Conservation (phyloP, 805 yeast genomes). For the Naumovozyma baii region DNA sequence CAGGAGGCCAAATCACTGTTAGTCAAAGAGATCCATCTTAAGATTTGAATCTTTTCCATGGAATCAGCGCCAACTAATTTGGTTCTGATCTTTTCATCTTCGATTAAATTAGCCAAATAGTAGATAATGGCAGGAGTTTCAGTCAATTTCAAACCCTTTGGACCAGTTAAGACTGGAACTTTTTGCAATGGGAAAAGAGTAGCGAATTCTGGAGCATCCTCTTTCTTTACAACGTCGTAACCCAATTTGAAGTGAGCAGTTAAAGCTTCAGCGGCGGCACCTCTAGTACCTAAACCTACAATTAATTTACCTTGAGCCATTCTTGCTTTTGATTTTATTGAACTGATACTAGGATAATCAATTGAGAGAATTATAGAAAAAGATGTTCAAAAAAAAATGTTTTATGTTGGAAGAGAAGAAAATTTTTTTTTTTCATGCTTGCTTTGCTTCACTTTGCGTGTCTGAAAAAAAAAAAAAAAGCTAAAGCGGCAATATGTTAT, state of each 20-base stretch:
- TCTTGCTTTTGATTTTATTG: no score
- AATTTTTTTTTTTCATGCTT: no score
- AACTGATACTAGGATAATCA: no score
- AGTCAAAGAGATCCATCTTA: slow-evolving; percentile 69
- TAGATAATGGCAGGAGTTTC: slow-evolving; percentile 47
- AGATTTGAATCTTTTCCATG: slow-evolving; percentile 48
- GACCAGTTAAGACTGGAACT: slow-evolving; percentile 63
- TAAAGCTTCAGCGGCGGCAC: slow-evolving; percentile 34
- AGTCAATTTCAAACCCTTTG: slow-evolving; percentile 62
- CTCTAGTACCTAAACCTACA: slow-evolving; percentile 27
- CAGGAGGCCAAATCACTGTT: slow-evolving; percentile 42
- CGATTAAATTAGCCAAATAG: slow-evolving; percentile 15
- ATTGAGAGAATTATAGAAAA: no score
- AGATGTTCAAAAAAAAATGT: no score
- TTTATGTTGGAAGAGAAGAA: not conserved
- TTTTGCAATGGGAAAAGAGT: slow-evolving; percentile 53
- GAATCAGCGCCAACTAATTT: slow-evolving; percentile 54
- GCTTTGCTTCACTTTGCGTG: not conserved
- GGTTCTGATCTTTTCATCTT: slow-evolving; percentile 30
- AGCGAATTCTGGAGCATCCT: slow-evolving; percentile 29
- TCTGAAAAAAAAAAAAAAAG: no score
- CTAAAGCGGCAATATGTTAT: no score
- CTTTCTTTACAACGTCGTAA: slow-evolving; percentile 38
- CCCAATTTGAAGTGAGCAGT: slow-evolving; percentile 54
- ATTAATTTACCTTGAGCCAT: slow-evolving; percentile 69